Base-by-base conservation (phyloP, 1,139 yeast species). In the Hyphopichia burtonii region DNA sequence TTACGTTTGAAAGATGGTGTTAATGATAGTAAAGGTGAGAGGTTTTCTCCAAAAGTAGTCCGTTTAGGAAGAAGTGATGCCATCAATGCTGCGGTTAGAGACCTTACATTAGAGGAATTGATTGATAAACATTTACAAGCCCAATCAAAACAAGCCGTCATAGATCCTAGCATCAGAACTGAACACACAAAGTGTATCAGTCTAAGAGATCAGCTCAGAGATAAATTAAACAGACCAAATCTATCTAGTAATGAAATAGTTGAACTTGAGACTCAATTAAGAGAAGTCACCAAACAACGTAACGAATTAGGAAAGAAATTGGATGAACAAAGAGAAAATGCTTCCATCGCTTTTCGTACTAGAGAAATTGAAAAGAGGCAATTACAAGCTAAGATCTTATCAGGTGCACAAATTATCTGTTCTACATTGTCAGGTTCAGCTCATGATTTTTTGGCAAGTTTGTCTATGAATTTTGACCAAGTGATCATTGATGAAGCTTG, bases 401-500 rank as follows among this genome's bases (percentile, higher is more conserved):
- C 76, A 30, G 79, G 78, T n/a, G 91, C 97, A 10, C 91, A 90
- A 48, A 82, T 94, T 34, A 86, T 94, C 31, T 94, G 99, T 57
- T 76, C 97, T 0, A 94, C 99, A 0, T 69, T 94, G 34, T 90
- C 98, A 0, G 99, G 98, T 17, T 83, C 97, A 3, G 97, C 99
- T 0, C 96, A 90, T 65, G 94, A 86, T 47, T 81, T 89, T 45
- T 71, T 94, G 40, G 81, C 91, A 0, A 76, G 82, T 37, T 67
- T 91, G 55, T 82, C 90, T 15, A 76, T 89, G 56, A 78, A 78
- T 33, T 93, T 94, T 61, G 96, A 87, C 41, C 88, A 95, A n/a
- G 98, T 94, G 2, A 83, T 94, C 42, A 84, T 94, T 50, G 99
- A 94, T 71, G 99, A 94, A 63, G 99, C 99, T 1, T 95, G 98